Evolutionary conservation across 2,329 filamentous ascomycete species (phyloP).

Genomic region (Ophioceras dolichostomum): DNA sequence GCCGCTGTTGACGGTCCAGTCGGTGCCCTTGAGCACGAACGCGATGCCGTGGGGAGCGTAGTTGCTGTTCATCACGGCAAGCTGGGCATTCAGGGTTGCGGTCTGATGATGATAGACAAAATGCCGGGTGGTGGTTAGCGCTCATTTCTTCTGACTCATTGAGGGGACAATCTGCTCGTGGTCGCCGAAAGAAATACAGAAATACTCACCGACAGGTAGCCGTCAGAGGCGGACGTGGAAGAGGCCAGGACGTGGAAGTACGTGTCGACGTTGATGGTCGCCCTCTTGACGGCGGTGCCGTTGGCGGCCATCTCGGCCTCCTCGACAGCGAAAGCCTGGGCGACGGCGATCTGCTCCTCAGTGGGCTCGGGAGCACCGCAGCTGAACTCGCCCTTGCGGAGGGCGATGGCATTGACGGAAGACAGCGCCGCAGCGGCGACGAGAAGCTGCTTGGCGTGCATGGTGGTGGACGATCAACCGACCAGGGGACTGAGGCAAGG

Average conservation of each 20-base stretch:
- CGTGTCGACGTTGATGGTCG: constrained; percentile 14
- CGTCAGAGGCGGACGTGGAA: constrained; percentile 15
- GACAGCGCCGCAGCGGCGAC: constrained; percentile 1
- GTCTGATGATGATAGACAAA: constrained; percentile 17
- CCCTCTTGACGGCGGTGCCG: neutral
- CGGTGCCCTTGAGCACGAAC: constrained; percentile 28
- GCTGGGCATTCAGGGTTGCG: constrained; percentile 23
- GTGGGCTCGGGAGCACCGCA: constrained; percentile 15
- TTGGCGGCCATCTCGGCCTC: constrained; percentile 9
- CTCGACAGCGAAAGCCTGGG: constrained; percentile 10
- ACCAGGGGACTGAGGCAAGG: no score
- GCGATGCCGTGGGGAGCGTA: constrained; percentile 28
- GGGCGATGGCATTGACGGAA: neutral
- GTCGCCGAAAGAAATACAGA: no score
- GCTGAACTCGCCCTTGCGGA: neutral
- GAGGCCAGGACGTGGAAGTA: constrained; percentile 21
- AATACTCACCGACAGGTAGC: constrained; percentile 23
- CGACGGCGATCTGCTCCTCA: constrained; percentile 10
- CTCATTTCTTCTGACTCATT: no score
- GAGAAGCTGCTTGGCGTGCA: neutral
- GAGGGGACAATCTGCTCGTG: no score
- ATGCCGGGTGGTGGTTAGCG: no score
- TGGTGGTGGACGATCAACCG: no score
- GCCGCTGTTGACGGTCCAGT: constrained; percentile 27
- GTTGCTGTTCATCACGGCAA: constrained; percentile 30